Base-by-base conservation (phyloP, 1,284 basidiomycete genomes). In the Somion occarium region DNA sequence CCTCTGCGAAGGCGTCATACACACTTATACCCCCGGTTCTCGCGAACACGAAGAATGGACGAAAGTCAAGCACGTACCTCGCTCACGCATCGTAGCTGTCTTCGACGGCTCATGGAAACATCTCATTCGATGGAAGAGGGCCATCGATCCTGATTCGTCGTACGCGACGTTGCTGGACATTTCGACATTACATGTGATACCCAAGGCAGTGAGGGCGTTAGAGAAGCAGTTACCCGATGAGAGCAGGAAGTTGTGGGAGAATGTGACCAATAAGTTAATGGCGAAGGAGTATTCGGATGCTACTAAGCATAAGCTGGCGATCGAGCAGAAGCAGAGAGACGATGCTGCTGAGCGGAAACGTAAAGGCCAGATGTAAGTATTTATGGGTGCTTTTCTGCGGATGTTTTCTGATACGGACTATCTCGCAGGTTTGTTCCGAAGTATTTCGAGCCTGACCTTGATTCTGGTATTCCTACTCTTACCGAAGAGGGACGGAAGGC, bases 71-170 rank as follows among this genome's bases (percentile, higher is more conserved):
- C 88, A 97, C 59, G 93, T 99, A 15, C 95, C 95, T 1, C 69
- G 75, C 41, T 82, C 86, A 38, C 79, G 83, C 52, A 70, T 94
- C 39, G 82, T 94, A 5, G 94, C 90, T 2, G 77, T 83, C 30
- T 80, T 98, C 52, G 91, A 96, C 51, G 96, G 96, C 1, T 84
- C 82, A 52, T 99, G 96, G 96, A 80, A 85, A 58, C 85, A 86
- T 51, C 73, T 78, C 54, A 83, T 99, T 62, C 83, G 83, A 42
- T 98, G 91, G 83, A 85, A 84, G 64, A 78, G 79, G 47, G 85
- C 77, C 13, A 34, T 34, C 30, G 57, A 19, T n/a, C 44, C 43
- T 54, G 63, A 3, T 57, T 66, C n/a, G 55, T 89, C 91, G 46
- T 85, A 82, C 68, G 69, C 74, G 30, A 78, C 83, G 9, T 74